A percentile compares a stretch with the other conserved stretches of the same genome.
These are phyloP conservation scores for Mucor piriformis DNA, from an alignment of 371 early-diverging fungal species.

Conservation along the genomic window DNA sequence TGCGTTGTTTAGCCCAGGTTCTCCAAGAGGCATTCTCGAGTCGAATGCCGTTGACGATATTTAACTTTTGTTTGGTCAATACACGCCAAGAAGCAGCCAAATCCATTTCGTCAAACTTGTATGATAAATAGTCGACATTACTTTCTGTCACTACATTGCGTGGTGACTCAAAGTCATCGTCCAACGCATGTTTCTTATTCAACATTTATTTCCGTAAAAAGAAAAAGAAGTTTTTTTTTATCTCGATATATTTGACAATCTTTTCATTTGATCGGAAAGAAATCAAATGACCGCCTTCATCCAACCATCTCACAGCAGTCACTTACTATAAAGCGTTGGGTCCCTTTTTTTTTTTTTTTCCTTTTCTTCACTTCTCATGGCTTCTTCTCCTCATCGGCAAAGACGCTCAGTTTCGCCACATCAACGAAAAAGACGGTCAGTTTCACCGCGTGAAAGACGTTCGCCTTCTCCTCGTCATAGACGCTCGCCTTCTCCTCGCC, in stretches of 20 bases:
- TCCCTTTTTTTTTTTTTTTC: not conserved
- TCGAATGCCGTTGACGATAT: conserved; percentile 62
- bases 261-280: not conserved
- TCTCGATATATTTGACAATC: not conserved
- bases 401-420: conserved; percentile 1
- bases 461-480: not conserved
- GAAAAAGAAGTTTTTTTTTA: not conserved
- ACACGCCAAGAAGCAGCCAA: conserved; percentile 56
- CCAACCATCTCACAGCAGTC: not conserved
- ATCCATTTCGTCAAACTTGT: conserved; percentile 61
- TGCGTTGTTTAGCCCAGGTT: conserved; percentile 66
- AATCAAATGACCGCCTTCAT: not conserved
- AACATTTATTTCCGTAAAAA: not conserved
- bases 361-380: not conserved
- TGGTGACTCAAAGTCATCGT: conserved; percentile 31
- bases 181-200: conserved; percentile 15
- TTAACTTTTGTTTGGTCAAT: conserved; percentile 57
- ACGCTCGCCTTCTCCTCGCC: conserved; percentile 1
- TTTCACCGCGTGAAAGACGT: not conserved
- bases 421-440: not conserved
- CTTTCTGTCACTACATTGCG: conserved; percentile 34
- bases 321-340: not conserved
- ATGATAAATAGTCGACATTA: conserved; percentile 65
- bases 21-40: conserved; percentile 75
- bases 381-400: not conserved